phyloP scores from a whole-genome alignment of 2,329 filamentous ascomycete genomes.

The Xylariales sp. region DNA sequence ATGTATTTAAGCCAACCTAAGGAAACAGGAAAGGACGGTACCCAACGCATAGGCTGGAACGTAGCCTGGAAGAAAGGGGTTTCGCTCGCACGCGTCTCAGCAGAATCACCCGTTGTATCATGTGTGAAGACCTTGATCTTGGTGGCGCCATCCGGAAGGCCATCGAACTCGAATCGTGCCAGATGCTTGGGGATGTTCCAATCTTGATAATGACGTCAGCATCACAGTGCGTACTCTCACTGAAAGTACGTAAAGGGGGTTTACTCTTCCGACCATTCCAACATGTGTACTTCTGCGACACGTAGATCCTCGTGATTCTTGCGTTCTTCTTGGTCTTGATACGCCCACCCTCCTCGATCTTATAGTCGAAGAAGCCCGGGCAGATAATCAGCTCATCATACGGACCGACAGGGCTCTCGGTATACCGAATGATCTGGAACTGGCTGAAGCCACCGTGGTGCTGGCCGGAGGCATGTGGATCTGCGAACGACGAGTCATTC shows the following conservation, averaged over 20 bases:
- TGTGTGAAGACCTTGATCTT: conserved; percentile 41
- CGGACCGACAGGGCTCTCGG: conserved; percentile 44
- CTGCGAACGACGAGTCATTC: conserved; percentile 33
- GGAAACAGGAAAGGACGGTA: conserved; percentile 40
- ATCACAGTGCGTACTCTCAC: too few relatives aligned
- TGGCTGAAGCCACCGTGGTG: conserved; percentile 41
- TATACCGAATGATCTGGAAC: conserved; percentile 48
- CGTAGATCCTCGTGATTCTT: conserved; percentile 49
- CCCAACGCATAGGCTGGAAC: conserved; percentile 35
- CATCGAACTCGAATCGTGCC: conserved; percentile 43
- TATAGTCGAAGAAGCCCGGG: conserved; percentile 42
- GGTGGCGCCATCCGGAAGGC: conserved; percentile 29
- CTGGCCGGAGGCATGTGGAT: conserved; percentile 25
- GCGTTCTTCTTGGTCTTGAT: conserved; percentile 29
- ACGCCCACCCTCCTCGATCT: conserved; percentile 29
- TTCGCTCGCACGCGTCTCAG: conserved; percentile 28
- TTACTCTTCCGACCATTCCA: conserved; percentile 49
- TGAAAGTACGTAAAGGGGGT: too few relatives aligned
- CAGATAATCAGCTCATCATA: conserved; percentile 49
- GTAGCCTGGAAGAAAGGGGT: conserved; percentile 42
- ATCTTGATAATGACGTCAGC: conserved; percentile 34
- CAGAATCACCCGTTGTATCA: conserved; percentile 27
- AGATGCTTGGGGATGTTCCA: conserved; percentile 55
- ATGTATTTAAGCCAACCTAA: conserved; percentile 32
- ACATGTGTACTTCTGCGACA: conserved; percentile 46